Base-by-base conservation (phyloP, 202 grass and related monocot species). In the Setaria viridis region DNA sequence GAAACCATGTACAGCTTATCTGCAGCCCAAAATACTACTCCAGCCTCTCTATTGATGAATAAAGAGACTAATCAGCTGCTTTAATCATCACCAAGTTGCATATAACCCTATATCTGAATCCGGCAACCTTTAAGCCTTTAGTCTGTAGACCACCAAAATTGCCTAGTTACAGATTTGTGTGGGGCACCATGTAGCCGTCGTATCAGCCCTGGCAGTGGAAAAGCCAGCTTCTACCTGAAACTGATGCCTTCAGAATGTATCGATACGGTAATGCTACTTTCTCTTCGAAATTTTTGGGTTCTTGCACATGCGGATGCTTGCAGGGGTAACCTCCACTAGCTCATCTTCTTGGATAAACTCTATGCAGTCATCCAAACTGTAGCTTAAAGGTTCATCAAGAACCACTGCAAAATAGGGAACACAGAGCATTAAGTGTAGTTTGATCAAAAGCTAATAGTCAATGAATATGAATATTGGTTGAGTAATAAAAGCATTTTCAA, bases 321-420 rank as follows among this genome's bases (percentile, higher is more conserved):
- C 43, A 70, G 96, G 96, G 47, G 96, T 99, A 62, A 99, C 90
- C 79, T 99, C 96, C 30, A 99, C 91, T 78, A 99, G 68, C 85
- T 99, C 96, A 83, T 99, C 93, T 83, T 95, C 93, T 94, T 95
- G 88, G 83, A 99, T 99, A 59, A 92, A 95, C 85, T 99, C 96
- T 86, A 99, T 99, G 89, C 93, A 99, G 70, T 99, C 96, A 77
- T 99, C 96, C 86, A 99, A 91, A 87, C 96, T 99, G 72, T 94
- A 99, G 67, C 43, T 87, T 82, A 99, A 78, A 9, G 96, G 78
- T 72, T 93, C 90, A 80, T 99, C 96, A 57, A 99, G 93, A 82
- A 99, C 96, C 73, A 99, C 96, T 99, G 87, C 57, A 89, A 53
- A 63, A 83, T 59, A 88, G 47, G 55, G 58, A 90, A 89, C 20